Base-by-base conservation (phyloP, 768 basidiomycete genomes). In the Pleurotus djamor region DNA sequence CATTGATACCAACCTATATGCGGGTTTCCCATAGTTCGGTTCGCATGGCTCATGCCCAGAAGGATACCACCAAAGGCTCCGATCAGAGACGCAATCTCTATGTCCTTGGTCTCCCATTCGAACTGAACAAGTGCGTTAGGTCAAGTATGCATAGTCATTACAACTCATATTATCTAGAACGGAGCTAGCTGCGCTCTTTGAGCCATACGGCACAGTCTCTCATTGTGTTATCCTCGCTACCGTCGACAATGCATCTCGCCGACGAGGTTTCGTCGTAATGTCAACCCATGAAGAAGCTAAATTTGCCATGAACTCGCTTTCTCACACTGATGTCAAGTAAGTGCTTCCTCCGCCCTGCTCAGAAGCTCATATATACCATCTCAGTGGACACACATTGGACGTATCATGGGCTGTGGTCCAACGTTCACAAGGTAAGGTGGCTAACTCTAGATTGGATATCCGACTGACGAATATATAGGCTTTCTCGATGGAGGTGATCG, bases 401-500 rank as follows among this genome's bases (percentile, higher is more conserved):
- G 83, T 93, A 54, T 92, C 91, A 5, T 93, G 91, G 91, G 91
- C 91, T 14, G 91, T 93, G 21, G 91, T 93, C 38, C 91, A 93
- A 64, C 89, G 91, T 48, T 93, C 91, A 62, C 86, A 88, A 79
- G 91, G 90, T 89, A 36, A 16, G 59, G 63, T 38, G 43, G 8
- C 49, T 2, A 32, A 48, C 55, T 13, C 16, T 49, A 10, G 4
- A 9, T 41, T 38, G 51, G 13, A 16, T 8, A 32, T 51, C 14
- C 55, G 33, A 54, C 37, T 37, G 8, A 38, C 50, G 38, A 14
- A 38, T 28, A 6, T 10, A 4, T 61, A 91, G 91, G 89, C 17
- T 92, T 92, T 66, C 76, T 92, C 60, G 91, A 93, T 66, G 90
- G 91, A 16, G 91, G 87, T 12, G 91, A 92, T 73, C 88, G 92